Evolutionary conservation across 176 grass and related monocot genomes (phyloP).

Genomic region (Elaeis guineensis): DNA sequence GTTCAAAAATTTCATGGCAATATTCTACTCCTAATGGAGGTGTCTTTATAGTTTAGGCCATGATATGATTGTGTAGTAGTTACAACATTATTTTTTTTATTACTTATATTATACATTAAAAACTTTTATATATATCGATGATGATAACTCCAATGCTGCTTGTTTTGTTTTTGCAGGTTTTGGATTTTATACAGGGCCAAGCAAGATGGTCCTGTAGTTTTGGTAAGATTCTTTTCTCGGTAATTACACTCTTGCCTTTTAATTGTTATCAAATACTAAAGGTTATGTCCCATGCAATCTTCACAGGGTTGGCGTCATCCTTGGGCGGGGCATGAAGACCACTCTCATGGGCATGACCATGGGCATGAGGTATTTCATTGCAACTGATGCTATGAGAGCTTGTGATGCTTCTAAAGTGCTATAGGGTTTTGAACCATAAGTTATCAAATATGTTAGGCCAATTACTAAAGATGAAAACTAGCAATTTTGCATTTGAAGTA

Average conservation of each 20-base stretch:
- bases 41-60: too few relatives aligned
- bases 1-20: too few relatives aligned
- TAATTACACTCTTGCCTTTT: background rate
- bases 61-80: too few relatives aligned
- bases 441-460: too few relatives aligned
- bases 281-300: background rate
- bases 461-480: too few relatives aligned
- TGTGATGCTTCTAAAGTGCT: background rate
- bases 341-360: constrained; percentile 58
- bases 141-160: constrained; percentile 2
- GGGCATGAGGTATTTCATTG: constrained; percentile 47
- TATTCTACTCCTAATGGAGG: too few relatives aligned
- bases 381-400: background rate
- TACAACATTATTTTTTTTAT: too few relatives aligned
- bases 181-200: constrained; percentile 97
- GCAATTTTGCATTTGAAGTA: too few relatives aligned
- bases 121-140: background rate
- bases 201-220: constrained; percentile 71
- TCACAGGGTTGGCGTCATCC: constrained; percentile 83
- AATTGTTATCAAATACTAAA: background rate
- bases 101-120: background rate
- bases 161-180: constrained; percentile 48
- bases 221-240: constrained; percentile 37
- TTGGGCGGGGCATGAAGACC: constrained; percentile 86
- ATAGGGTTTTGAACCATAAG: too few relatives aligned